Percentiles rank a stretch among this genome's conserved stretches.
Conservation (phyloP, 371 early-diverging fungal genomes). For the Apophysomyces trapeziformis region DNA sequence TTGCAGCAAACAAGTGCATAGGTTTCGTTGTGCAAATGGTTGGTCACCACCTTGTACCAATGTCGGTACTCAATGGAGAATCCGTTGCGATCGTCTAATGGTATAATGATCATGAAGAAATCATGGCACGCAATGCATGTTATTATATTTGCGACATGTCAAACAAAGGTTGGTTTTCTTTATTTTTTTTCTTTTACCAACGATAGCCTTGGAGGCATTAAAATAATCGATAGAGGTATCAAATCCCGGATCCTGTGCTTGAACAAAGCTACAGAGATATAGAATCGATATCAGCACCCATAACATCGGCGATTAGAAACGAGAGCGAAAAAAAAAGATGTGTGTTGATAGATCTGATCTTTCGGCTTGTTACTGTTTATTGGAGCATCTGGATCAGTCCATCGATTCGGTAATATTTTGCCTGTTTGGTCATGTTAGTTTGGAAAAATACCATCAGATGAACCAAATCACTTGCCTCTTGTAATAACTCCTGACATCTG, state of each 20-base stretch:
- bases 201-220: constrained; percentile 17
- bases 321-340: constrained; percentile 10
- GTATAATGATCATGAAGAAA: background rate
- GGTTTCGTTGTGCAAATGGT: constrained; percentile 21
- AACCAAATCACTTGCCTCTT: constrained; percentile 29
- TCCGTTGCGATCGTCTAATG: constrained; percentile 17
- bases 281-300: background rate
- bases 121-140: background rate
- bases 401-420: constrained; percentile 46
- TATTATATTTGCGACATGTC: no score
- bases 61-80: constrained; percentile 32
- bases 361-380: background rate
- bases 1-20: constrained; percentile 38
- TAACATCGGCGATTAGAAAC: background rate
- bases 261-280: background rate
- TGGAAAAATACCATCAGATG: background rate
- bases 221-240: constrained; percentile 20
- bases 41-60: constrained; percentile 32
- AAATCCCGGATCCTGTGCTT: constrained; percentile 19
- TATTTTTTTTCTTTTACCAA: constrained; percentile 6
- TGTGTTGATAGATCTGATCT: background rate
- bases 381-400: constrained; percentile 31
- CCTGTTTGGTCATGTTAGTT: constrained; percentile 21
- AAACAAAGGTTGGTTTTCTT: no score
- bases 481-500: constrained; percentile 40